These are phyloP conservation scores for Cordia subcordata DNA, from an alignment of 257 asterid species.

Conservation along the genomic window DNA sequence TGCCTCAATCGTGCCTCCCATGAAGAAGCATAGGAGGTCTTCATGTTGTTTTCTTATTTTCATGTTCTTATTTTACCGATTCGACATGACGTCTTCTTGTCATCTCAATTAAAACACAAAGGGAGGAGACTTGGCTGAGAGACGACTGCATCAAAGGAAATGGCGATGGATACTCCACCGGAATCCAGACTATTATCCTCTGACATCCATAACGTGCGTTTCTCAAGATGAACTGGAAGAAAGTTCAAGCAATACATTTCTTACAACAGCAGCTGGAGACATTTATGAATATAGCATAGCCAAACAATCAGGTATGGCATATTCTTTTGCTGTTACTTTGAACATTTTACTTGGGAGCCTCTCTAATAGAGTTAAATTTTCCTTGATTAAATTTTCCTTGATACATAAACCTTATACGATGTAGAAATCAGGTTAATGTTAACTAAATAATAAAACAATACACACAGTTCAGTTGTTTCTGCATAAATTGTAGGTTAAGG, in stretches of 20 bases:
- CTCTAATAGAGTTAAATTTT: background rate
- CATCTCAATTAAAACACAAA: slow-evolving; percentile 8
- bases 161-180: slow-evolving; percentile 90
- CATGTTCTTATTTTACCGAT: background rate
- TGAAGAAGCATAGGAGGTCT: too few relatives aligned
- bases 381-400: too few relatives aligned
- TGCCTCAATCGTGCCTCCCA: too few relatives aligned
- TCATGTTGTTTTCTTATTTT: background rate
- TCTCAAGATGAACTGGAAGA: slow-evolving; percentile 34
- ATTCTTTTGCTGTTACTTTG: background rate
- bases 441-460: too few relatives aligned
- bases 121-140: slow-evolving; percentile 67
- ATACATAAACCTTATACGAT: too few relatives aligned
- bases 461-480: too few relatives aligned
- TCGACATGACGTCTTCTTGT: background rate
- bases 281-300: slow-evolving; percentile 59
- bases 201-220: slow-evolving; percentile 67
- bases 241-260: slow-evolving; percentile 33
- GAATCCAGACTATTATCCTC: slow-evolving; percentile 50
- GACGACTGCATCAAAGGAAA: slow-evolving; percentile 61
- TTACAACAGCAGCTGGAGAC: slow-evolving; percentile 61
- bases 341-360: background rate
- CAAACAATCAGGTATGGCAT: slow-evolving; percentile 35
- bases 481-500: too few relatives aligned
- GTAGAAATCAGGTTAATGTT: too few relatives aligned